Evolutionary conservation across 1,284 basidiomycete species (phyloP), one percentile per base, ranked within the genome.

Genomic region (Cutaneotrichosporon curvatum): DNA sequence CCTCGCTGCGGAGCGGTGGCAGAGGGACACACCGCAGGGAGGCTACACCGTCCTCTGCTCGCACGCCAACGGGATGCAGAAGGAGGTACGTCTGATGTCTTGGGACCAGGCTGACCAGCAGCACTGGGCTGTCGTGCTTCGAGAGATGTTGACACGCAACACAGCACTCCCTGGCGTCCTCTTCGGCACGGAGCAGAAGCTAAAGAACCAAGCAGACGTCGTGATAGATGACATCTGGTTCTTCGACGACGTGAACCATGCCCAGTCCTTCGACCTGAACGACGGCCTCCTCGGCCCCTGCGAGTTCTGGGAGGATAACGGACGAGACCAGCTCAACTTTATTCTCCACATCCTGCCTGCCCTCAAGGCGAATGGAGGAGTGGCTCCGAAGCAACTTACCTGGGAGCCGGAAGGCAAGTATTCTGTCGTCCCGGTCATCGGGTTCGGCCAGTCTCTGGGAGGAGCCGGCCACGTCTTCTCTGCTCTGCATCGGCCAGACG

Each of bases 191-290:
- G 37, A n/a, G 12, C 19, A 22, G 6, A 19, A 30, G 6, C 41
- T 46, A 2, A 18, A 19, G 2, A 6, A 18, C 3, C 8, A 30
- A 5, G 18, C 40, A 0, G n/a, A 23, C 10, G 43, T 49, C 4
- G 16, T 48, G 16, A 66, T 90, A 11, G 81, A 84, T 57, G 87
- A 91, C 61, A 75, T 89, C 14, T 90, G 85, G 85, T 68, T 78
- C 1, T 79, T 85, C 71, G 88, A 91, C 55, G 77, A 82, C 33
- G 75, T 81, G 4, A 81, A 86, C 51, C 85, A 88, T 45, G 87
- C 84, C 0, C 85, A 87, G 46, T 77, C 83, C 14, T 81, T 75
- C 1, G 66, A 84, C 16, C 48, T 89, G 43, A 91, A 90, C 54
- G 72, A 70, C 0, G 67, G 73, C 0, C 69, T 70, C 19, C 68